Percentiles rank a stretch among this genome's conserved stretches.
phyloP scores from a whole-genome alignment of 202 grass and related monocot species.

The Elaeis oleifera region DNA sequence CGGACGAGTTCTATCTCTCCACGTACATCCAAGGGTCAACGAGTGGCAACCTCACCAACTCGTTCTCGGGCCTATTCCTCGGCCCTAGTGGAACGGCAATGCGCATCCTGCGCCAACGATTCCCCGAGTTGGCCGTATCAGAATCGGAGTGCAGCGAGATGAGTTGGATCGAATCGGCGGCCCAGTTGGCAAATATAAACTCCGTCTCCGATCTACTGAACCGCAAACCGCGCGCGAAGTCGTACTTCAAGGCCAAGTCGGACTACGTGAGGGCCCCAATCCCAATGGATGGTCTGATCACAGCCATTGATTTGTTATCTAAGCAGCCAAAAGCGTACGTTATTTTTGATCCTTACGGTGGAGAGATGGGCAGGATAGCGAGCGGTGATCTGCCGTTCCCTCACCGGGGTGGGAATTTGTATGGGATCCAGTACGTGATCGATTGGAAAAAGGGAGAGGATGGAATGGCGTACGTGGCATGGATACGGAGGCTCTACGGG shows the following conservation, averaged over 20 bases:
- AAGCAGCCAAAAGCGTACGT: conserved; percentile 19
- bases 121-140: conserved; percentile 28
- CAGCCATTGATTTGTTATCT: conserved; percentile 26
- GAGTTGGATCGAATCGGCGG: conserved; percentile 59
- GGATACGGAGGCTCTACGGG: conserved; percentile 35
- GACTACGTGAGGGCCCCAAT: conserved; percentile 45
- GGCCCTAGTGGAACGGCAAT: neutral
- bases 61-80: conserved; percentile 39
- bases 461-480: conserved; percentile 18
- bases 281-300: neutral
- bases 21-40: conserved; percentile 9
- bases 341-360: conserved; percentile 60
- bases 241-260: conserved; percentile 51
- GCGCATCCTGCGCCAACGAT: conserved; percentile 13
- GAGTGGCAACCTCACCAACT: conserved; percentile 16
- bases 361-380: conserved; percentile 32
- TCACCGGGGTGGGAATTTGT: conserved; percentile 36
- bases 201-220: conserved; percentile 24
- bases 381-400: conserved; percentile 40
- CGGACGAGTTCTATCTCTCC: conserved; percentile 67
- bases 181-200: conserved; percentile 23
- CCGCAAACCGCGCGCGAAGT: neutral
- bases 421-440: conserved; percentile 46
- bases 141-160: conserved; percentile 25
- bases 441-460: conserved; percentile 11